Evolutionary conservation across 208 protist species (phyloP).

Genomic region (Crithidia mellificae): DNA sequence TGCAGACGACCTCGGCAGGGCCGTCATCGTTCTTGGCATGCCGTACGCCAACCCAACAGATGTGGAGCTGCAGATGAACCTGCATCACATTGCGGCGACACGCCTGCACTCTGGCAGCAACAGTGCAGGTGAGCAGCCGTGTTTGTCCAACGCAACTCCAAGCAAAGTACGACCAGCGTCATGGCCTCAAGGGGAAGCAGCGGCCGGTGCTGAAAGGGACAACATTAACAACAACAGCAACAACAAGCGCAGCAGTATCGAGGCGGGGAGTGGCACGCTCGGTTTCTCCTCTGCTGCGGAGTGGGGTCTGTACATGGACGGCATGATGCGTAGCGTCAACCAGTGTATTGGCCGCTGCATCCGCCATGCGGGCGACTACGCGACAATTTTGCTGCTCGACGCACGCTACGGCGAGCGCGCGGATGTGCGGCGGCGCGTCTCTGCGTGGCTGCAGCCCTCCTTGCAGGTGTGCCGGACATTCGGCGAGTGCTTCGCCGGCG

Average conservation of each 20-base stretch:
- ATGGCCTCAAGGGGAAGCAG: too few relatives aligned
- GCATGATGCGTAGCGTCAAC: constrained; percentile 97
- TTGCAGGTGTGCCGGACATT: constrained; percentile 41
- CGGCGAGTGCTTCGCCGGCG: constrained; percentile 72
- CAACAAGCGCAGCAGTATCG: background rate
- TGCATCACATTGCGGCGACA: constrained; percentile 68
- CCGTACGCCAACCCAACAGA: constrained; percentile 95
- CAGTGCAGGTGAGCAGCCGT: too few relatives aligned
- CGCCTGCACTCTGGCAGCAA: too few relatives aligned
- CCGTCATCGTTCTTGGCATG: constrained; percentile 95
- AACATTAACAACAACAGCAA: background rate
- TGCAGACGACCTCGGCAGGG: constrained; percentile 92
- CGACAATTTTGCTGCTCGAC: constrained; percentile 93
- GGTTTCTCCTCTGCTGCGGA: constrained; percentile 45
- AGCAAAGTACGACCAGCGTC: too few relatives aligned
- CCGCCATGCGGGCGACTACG: constrained; percentile 93
- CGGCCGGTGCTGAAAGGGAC: too few relatives aligned
- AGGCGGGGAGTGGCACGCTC: background rate
- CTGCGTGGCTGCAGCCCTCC: constrained; percentile 75
- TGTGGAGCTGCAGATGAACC: constrained; percentile 85
- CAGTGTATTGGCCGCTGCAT: constrained; percentile 96
- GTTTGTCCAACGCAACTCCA: too few relatives aligned
- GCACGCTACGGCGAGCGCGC: constrained; percentile 72
- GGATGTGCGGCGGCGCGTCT: constrained; percentile 49
- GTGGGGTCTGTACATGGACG: constrained; percentile 87